phyloP scores from a whole-genome alignment of 108 stramenopile genomes.

The Pseudonitzschia delicatissima region DNA sequence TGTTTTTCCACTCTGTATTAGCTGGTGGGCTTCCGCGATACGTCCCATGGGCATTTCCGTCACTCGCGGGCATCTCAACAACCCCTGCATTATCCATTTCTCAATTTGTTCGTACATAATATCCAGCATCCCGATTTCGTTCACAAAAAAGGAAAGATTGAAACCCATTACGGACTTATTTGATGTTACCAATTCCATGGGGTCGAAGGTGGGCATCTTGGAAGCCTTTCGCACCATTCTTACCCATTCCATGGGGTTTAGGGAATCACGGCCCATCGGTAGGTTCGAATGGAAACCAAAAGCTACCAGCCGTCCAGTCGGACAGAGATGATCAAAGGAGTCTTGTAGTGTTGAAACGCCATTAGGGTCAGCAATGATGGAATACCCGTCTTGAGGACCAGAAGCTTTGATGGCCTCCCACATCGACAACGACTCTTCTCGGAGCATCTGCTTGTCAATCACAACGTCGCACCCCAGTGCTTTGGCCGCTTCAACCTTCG shows the following conservation, averaged over 20 bases:
- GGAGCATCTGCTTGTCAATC: constrained; percentile 57
- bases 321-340: constrained; percentile 77
- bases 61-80: constrained; percentile 51
- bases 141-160: constrained; percentile 86
- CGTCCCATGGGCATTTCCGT: constrained; percentile 59
- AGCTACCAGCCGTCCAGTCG: constrained; percentile 74
- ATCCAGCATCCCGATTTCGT: constrained; percentile 66
- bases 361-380: constrained; percentile 81
- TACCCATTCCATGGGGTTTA: constrained; percentile 80
- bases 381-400: constrained; percentile 44
- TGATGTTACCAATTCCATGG: constrained; percentile 72
- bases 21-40: constrained; percentile 66
- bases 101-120: constrained; percentile 72
- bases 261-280: constrained; percentile 61
- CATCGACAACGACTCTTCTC: constrained; percentile 29
- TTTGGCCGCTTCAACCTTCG: constrained; percentile 72
- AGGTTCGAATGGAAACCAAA: constrained; percentile 91
- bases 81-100: constrained; percentile 40
- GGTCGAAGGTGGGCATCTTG: constrained; percentile 82
- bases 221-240: constrained; percentile 59
- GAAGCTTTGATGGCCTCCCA: constrained; percentile 50
- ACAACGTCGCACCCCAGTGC: constrained; percentile 76
- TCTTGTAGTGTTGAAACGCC: constrained; percentile 79
- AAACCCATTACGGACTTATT: constrained; percentile 80
- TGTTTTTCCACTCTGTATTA: constrained; percentile 78